A percentile compares a stretch with the other conserved stretches of the same genome.
Conservation (phyloP, 768 basidiomycete species). For the Brasilioporus rufonigricans region DNA sequence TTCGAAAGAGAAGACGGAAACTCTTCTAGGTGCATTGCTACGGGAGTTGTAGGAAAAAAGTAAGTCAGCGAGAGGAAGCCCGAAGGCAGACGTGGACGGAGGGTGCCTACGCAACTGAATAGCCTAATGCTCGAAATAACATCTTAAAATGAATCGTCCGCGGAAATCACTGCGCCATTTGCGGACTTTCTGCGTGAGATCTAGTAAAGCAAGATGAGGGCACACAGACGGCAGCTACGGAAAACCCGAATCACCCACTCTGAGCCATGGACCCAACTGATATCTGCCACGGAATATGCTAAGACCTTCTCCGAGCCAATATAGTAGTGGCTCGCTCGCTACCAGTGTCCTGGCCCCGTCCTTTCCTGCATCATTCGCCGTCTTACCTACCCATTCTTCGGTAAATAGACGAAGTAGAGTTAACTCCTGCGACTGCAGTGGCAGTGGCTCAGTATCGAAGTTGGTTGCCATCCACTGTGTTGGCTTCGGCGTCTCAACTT, state of each 20-base stretch:
- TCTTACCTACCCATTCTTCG: neutral
- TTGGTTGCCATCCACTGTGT: conserved; percentile 15
- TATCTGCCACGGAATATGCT: neutral
- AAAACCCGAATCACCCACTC: neutral
- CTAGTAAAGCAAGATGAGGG: conserved; percentile 15
- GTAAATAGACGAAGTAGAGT: neutral
- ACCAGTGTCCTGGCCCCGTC: neutral
- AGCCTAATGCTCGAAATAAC: conserved; percentile 22
- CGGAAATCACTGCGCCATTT: conserved; percentile 31
- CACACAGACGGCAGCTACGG: neutral
- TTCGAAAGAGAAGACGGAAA: conserved; percentile 8
- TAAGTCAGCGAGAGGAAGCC: conserved; percentile 16
- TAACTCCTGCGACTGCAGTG: neutral
- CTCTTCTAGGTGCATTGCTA: conserved; percentile 11
- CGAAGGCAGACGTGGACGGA: conserved; percentile 10
- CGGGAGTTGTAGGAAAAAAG: conserved; percentile 11
- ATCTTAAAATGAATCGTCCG: conserved; percentile 24
- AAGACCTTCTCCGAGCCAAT: neutral
- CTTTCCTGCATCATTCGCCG: conserved; percentile 2
- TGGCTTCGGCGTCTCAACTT: conserved; percentile 18
- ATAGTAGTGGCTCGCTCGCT: neutral
- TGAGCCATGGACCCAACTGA: neutral
- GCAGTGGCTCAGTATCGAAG: conserved; percentile 16
- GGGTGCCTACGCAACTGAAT: conserved; percentile 22
- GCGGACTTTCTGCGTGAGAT: conserved; percentile 25